These are phyloP conservation scores for Puccinia sorghi DNA, from an alignment of 1,284 basidiomycete species.

Conservation along the genomic window DNA sequence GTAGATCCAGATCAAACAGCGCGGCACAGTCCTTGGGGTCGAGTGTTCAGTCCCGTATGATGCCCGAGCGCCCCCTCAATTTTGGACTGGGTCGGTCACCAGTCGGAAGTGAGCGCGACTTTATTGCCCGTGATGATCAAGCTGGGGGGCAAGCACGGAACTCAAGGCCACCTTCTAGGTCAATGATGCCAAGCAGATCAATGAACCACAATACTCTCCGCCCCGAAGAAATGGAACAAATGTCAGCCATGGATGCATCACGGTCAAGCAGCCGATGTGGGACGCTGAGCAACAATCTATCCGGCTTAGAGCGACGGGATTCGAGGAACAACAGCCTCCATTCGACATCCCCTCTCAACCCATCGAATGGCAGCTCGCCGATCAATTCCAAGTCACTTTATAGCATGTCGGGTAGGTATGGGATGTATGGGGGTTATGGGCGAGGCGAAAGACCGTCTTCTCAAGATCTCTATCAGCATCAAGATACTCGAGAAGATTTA, in stretches of 20 bases:
- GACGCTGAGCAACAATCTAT: constrained; percentile 15
- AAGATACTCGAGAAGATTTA: not conserved
- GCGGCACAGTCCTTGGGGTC: constrained; percentile 2
- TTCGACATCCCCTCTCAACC: constrained; percentile 6
- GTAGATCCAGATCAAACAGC: constrained; percentile 43
- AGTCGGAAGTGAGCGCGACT: constrained; percentile 2
- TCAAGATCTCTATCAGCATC: not conserved
- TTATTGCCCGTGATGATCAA: not conserved
- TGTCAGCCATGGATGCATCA: not conserved
- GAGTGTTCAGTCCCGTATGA: constrained; percentile 1
- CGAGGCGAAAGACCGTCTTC: not conserved
- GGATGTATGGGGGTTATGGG: not conserved
- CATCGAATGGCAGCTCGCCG: not conserved
- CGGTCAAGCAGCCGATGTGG: constrained; percentile 23
- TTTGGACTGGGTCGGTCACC: constrained; percentile 6
- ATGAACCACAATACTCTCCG: not conserved
- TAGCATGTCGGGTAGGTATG: constrained; percentile 26
- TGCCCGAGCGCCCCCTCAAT: not conserved
- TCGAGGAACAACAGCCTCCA: constrained; percentile 20
- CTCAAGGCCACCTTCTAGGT: constrained; percentile 28
- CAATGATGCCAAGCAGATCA: not conserved
- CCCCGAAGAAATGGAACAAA: constrained; percentile 24
- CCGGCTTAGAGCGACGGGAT: constrained; percentile 6
- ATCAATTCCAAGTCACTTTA: constrained; percentile 32
- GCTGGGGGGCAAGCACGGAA: not conserved